These are phyloP conservation scores for Wickerhamomyces rabaulensis DNA, from an alignment of 805 yeast species.

Conservation along the genomic window DNA sequence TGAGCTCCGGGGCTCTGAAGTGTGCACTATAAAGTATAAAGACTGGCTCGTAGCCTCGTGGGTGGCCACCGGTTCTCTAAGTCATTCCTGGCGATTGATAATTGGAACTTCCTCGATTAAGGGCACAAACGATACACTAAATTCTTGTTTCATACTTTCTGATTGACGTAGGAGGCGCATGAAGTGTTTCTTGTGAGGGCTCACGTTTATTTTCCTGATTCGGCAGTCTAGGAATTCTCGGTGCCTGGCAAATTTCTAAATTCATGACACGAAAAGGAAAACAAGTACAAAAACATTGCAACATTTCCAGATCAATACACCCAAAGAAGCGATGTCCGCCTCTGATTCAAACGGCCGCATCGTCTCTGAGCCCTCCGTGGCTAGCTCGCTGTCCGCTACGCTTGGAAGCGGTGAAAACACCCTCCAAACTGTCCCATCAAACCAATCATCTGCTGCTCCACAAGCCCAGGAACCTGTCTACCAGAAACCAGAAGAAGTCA, in stretches of 20 bases:
- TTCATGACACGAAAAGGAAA: not conserved
- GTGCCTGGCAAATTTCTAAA: not conserved
- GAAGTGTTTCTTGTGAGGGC: no score
- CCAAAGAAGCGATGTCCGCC: not conserved
- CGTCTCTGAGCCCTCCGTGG: slow-evolving; percentile 3
- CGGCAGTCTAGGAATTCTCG: not conserved
- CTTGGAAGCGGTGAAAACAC: not conserved
- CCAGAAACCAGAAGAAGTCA: not conserved
- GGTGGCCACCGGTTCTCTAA: no score
- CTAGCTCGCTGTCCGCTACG: slow-evolving; percentile 1
- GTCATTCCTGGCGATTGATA: no score
- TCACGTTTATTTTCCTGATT: not conserved
- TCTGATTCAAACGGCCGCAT: slow-evolving; percentile 1
- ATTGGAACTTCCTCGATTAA: no score
- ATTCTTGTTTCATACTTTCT: no score
- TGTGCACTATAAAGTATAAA: no score
- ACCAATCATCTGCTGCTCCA: not conserved
- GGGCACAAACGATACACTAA: no score
- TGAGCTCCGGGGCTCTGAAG: no score
- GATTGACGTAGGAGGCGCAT: no score
- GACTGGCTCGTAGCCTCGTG: no score
- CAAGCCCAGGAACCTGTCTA: not conserved
- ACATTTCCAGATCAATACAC: not conserved
- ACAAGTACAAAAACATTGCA: not conserved
- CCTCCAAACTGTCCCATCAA: not conserved